Percentiles rank a stretch among this genome's conserved stretches.
Conservation (phyloP, 2,329 filamentous ascomycete species). For the Microsporum canis region DNA sequence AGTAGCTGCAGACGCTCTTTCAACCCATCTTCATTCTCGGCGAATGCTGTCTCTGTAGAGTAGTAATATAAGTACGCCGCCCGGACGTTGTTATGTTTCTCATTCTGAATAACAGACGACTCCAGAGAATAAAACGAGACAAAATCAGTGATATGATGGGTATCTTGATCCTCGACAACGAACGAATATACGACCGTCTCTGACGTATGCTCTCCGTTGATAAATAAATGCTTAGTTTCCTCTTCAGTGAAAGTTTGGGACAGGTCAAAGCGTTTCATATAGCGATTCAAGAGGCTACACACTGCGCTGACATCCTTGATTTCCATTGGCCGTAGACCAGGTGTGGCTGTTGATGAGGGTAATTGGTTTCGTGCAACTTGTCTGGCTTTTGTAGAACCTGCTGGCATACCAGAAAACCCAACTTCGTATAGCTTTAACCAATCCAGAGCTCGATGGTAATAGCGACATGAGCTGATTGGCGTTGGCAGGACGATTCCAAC, state of each 20-base stretch:
- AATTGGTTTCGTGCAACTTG: constrained; percentile 81
- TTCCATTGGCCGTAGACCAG: constrained; percentile 70
- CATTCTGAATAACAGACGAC: constrained; percentile 76
- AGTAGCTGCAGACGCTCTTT: constrained; percentile 71
- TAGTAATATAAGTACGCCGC: constrained; percentile 98
- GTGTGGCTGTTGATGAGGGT: constrained; percentile 59
- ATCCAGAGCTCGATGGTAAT: constrained; percentile 87
- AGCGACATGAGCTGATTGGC: constrained; percentile 83
- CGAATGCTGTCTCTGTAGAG: constrained; percentile 67
- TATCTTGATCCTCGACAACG: constrained; percentile 63
- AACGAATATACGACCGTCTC: constrained; percentile 91
- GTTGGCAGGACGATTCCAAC: constrained; percentile 83
- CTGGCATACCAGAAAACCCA: constrained; percentile 80
- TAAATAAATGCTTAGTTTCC: constrained; percentile 79
- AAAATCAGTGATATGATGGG: constrained; percentile 84
- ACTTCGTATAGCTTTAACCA: constrained; percentile 95
- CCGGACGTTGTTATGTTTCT: constrained; percentile 65
- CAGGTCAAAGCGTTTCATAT: constrained; percentile 70
- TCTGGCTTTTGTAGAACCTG: constrained; percentile 69
- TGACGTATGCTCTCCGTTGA: constrained; percentile 54
- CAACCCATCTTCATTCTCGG: constrained; percentile 44
- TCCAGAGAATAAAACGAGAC: constrained; percentile 95
- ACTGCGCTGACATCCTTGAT: constrained; percentile 66
- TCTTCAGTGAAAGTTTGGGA: constrained; percentile 67
- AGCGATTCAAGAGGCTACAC: constrained; percentile 60